A percentile compares a stretch with the other conserved stretches of the same genome.
Evolutionary conservation across 2,329 filamentous ascomycete species (phyloP).

Genomic region (Ceratocystiopsis brevicomis): DNA sequence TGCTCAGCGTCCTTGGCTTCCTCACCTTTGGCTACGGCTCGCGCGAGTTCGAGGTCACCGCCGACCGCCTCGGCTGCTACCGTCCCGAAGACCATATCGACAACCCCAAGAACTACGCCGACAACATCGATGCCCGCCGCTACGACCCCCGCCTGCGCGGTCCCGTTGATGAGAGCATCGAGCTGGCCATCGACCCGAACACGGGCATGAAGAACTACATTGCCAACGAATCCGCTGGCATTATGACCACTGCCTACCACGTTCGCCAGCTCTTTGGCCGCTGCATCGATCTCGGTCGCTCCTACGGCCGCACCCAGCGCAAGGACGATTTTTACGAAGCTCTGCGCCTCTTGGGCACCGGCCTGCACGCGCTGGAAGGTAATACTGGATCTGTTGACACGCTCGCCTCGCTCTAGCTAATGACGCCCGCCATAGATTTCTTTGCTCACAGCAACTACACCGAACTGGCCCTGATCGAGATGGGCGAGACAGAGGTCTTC

Average conservation of each 20-base stretch:
- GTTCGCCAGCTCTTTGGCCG: conserved; percentile 53
- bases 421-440: conserved; percentile 41
- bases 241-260: conserved; percentile 65
- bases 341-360: conserved; percentile 69
- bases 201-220: conserved; percentile 89
- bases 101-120: conserved; percentile 64
- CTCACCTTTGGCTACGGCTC: conserved; percentile 73
- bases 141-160: conserved; percentile 69
- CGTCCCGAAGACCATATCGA: conserved; percentile 72
- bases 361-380: conserved; percentile 73
- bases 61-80: conserved; percentile 62
- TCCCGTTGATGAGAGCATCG: conserved; percentile 58
- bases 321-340: conserved; percentile 75
- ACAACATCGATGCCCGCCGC: conserved; percentile 66
- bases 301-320: conserved; percentile 45
- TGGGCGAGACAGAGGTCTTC: conserved; percentile 66
- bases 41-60: conserved; percentile 69
- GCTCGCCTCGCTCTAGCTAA: not conserved
- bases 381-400: not conserved
- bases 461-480: conserved; percentile 71
- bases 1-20: conserved; percentile 80
- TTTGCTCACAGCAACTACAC: conserved; percentile 87
- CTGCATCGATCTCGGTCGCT: conserved; percentile 63
- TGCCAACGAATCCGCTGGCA: conserved; percentile 58
- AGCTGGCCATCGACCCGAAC: conserved; percentile 58